Evolutionary conservation across 1,139 yeast species (phyloP), one percentile per base, ranked within the genome.

Genomic region (Suzukiozyma palmioleophila): DNA sequence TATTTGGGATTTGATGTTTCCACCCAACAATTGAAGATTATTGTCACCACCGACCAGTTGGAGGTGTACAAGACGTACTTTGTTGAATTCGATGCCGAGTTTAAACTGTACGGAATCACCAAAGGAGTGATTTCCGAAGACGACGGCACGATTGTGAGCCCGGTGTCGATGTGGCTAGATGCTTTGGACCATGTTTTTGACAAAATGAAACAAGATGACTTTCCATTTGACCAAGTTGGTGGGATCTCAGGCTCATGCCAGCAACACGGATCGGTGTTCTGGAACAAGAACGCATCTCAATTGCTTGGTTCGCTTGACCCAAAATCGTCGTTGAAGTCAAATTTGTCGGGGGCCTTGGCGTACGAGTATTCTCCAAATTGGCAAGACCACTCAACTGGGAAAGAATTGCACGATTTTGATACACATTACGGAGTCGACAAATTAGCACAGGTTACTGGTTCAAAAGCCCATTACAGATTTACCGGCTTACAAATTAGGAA

Each of bases 341-440:
- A 76, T 46, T 57, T 82, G 33, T 44, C 48, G 4, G 49, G 48
- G 1, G 81, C 83, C 1, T 79, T 88, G 47, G 68, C 94, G 1
- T 73, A 81, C 53, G 70, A 73, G 6, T 69, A 70, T 41, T 83
- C 95, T 8, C 96, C 96, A 10, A 89, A 89, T 53, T 89, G 97
- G 97, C 97, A 89, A 59, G 97, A 89, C 56, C 95, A 87, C 53
- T 84, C 94, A 21, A 89, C 97, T 0, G 83, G 78, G 8, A 60
- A 68, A 21, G 95, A 89, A 57, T 71, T 88, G 41, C 54, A 66
- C 25, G 72, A 61, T 26, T 82, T 88, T 50, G 95, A 87, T 54
- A 59, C 59, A 0, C 68, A 69, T 2, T 76, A 75, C 3, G 87
- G 85, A 4, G 71, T 81, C 5, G 80, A 79, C 33, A 55, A 66